These are phyloP conservation scores for Antrodiella citrinella DNA, from an alignment of 768 basidiomycete genomes.

Conservation along the genomic window DNA sequence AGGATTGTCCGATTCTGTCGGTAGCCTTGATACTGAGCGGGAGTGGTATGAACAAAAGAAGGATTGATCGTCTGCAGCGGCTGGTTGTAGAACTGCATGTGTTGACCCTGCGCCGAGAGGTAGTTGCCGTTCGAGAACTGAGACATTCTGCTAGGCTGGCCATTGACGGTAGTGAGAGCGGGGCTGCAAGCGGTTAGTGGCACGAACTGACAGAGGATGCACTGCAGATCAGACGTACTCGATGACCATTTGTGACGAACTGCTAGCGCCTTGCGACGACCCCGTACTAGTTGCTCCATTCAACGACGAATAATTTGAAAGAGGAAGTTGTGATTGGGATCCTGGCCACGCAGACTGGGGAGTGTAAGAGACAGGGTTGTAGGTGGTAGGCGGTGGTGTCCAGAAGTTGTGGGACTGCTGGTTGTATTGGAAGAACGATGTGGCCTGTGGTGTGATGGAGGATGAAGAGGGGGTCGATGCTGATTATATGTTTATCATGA, in stretches of 20 bases:
- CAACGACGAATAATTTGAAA: conserved; percentile 70
- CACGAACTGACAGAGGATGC: background rate
- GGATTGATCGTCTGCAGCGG: conserved; percentile 34
- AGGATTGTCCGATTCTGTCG: conserved; percentile 25
- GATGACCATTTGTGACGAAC: conserved; percentile 45
- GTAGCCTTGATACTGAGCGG: conserved; percentile 22
- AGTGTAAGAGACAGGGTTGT: conserved; percentile 50
- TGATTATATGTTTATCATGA: no score
- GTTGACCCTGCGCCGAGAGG: conserved; percentile 10
- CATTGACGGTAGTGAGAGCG: conserved; percentile 38
- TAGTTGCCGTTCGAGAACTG: conserved; percentile 21
- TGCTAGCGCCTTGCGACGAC: conserved; percentile 23
- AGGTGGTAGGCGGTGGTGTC: conserved; percentile 34
- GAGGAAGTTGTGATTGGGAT: conserved; percentile 33
- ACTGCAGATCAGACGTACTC: conserved; percentile 42
- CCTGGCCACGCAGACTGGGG: conserved; percentile 24
- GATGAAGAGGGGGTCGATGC: conserved; percentile 15
- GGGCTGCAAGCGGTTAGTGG: conserved; percentile 32
- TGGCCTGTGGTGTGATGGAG: conserved; percentile 26
- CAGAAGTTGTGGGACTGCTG: conserved; percentile 29
- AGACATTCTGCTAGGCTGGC: background rate
- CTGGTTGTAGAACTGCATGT: conserved; percentile 23
- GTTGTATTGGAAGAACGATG: conserved; percentile 27
- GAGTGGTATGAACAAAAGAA: conserved; percentile 17
- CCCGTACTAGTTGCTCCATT: conserved; percentile 58